Conservation (phyloP, 345 rosid genomes). For the Zanthoxylum bungeanum region DNA sequence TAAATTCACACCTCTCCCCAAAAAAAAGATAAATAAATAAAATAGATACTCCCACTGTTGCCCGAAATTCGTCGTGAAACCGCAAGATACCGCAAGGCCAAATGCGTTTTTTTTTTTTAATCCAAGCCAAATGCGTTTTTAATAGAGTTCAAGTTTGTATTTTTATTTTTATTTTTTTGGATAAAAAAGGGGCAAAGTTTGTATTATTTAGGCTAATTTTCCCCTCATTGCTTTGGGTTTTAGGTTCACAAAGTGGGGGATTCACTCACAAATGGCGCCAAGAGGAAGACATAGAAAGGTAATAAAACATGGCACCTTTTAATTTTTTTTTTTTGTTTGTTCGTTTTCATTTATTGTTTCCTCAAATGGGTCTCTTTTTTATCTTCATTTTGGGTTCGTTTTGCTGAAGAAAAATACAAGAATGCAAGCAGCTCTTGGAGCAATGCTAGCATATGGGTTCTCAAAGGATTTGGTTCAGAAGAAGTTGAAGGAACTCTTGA, state of each 20-base stretch:
- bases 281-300: conserved; percentile 32
- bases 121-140: too few species aligned
- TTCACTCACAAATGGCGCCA: conserved; percentile 7
- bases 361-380: not conserved
- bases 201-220: not conserved
- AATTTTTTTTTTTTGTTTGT: not conserved
- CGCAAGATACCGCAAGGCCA: too few species aligned
- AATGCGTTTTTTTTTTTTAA: too few species aligned
- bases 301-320: too few species aligned
- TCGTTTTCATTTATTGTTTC: not conserved
- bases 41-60: too few species aligned
- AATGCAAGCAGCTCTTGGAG: conserved; percentile 47
- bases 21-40: too few species aligned
- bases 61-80: too few species aligned
- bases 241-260: not conserved
- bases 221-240: not conserved
- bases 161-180: too few species aligned
- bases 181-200: not conserved
- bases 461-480: not conserved
- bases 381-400: not conserved
- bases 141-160: too few species aligned
- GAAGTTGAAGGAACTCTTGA: conserved; percentile 33
- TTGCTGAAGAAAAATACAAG: conserved; percentile 26
- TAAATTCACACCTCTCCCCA: too few species aligned
- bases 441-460: conserved; percentile 38